Percentiles rank a stretch among this genome's conserved stretches.
phyloP scores from a whole-genome alignment of 2,329 filamentous ascomycete species.

The Xylaria sp. region DNA sequence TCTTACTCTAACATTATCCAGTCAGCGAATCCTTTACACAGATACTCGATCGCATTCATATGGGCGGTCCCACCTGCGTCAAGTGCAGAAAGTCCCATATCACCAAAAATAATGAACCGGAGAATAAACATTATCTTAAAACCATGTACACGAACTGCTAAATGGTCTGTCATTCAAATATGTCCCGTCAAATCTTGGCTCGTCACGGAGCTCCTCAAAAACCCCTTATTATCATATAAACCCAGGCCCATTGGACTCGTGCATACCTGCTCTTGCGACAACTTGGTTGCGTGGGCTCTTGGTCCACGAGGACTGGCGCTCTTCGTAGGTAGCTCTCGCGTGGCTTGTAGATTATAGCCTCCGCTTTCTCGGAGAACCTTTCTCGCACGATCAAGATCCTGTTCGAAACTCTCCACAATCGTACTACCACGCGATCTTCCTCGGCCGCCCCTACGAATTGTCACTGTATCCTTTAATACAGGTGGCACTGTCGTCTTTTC shows the following conservation, averaged over 20 bases:
- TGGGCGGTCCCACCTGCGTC: background rate
- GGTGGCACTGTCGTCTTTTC: slow-evolving; percentile 1
- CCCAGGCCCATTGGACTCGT: slow-evolving; percentile 38
- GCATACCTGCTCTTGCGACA: slow-evolving; percentile 34
- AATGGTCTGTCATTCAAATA: slow-evolving; percentile 11
- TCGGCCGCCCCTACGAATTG: slow-evolving; percentile 13
- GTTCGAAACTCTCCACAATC: slow-evolving; percentile 38
- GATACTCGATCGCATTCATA: slow-evolving; percentile 3
- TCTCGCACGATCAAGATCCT: slow-evolving; percentile 34
- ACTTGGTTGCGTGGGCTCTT: slow-evolving; percentile 36
- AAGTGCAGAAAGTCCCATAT: slow-evolving; percentile 9
- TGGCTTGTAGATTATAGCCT: slow-evolving; percentile 29
- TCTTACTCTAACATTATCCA: slow-evolving; percentile 30
- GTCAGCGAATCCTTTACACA: background rate
- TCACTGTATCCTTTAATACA: background rate
- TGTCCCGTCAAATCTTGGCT: slow-evolving; percentile 7
- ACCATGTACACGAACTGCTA: slow-evolving; percentile 33
- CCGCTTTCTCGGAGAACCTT: slow-evolving; percentile 31
- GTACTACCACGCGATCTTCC: slow-evolving; percentile 39
- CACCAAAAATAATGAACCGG: slow-evolving; percentile 27
- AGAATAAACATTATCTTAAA: slow-evolving; percentile 30
- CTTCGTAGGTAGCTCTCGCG: slow-evolving; percentile 13
- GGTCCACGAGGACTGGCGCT: background rate
- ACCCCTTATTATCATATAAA: slow-evolving; percentile 46
- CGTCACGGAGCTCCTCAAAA: slow-evolving; percentile 40